A percentile compares a stretch with the other conserved stretches of the same genome.
These are phyloP conservation scores for Baeospora myosura DNA, from an alignment of 1,284 basidiomycete genomes.

Conservation along the genomic window DNA sequence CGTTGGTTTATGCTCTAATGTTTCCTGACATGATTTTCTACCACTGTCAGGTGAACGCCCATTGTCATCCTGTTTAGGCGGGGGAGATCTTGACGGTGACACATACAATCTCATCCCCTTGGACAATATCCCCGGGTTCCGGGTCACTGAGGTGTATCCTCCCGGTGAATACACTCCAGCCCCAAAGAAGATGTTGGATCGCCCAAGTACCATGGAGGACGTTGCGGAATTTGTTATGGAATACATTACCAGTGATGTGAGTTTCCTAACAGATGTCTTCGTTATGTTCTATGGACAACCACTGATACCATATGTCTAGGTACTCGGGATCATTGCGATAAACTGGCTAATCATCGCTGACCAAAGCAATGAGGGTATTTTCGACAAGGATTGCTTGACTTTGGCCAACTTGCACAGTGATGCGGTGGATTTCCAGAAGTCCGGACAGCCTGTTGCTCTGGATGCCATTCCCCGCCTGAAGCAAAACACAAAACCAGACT, in stretches of 20 bases:
- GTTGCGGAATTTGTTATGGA: slow-evolving; percentile 70
- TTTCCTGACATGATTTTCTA: not conserved
- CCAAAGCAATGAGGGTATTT: slow-evolving; percentile 44
- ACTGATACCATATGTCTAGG: slow-evolving; percentile 29
- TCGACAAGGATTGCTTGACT: slow-evolving; percentile 51
- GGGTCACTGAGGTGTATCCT: slow-evolving; percentile 14
- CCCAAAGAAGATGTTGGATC: slow-evolving; percentile 37
- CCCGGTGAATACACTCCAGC: slow-evolving; percentile 51
- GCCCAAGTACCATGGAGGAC: slow-evolving; percentile 58
- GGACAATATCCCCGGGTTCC: slow-evolving; percentile 27
- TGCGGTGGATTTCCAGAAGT: slow-evolving; percentile 67
- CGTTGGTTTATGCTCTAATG: not conserved
- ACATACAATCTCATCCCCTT: slow-evolving; percentile 50
- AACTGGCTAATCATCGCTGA: slow-evolving; percentile 68
- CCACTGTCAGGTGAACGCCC: slow-evolving; percentile 51
- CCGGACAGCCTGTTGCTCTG: slow-evolving; percentile 44
- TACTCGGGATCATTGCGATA: slow-evolving; percentile 51
- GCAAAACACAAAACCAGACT: slow-evolving; percentile 37
- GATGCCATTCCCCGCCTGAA: slow-evolving; percentile 5
- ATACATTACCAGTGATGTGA: slow-evolving; percentile 60
- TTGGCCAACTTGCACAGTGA: slow-evolving; percentile 64
- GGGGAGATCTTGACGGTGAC: slow-evolving; percentile 61
- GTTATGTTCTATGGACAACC: no score
- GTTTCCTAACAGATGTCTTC: no score
- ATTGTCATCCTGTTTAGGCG: slow-evolving; percentile 53